phyloP scores from a whole-genome alignment of 371 early-diverging fungal genomes.

The Mortierella sp. region DNA sequence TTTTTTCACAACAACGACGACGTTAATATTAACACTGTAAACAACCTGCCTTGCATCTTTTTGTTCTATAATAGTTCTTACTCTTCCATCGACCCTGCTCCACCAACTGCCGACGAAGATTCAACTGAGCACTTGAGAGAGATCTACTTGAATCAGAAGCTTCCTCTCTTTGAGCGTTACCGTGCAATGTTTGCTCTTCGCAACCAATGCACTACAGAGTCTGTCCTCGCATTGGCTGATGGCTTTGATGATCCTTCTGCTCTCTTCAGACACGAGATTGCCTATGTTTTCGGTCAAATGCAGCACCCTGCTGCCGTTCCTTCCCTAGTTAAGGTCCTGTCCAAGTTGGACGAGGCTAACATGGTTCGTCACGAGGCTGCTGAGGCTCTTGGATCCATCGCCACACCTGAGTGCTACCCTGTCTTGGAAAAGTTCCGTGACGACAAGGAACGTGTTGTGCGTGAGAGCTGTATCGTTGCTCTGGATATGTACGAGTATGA shows the following conservation, averaged over 20 bases:
- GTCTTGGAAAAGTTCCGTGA: constrained; percentile 80
- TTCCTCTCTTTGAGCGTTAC: constrained; percentile 94
- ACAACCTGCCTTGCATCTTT: not conserved
- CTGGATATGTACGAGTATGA: constrained; percentile 98
- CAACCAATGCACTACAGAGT: constrained; percentile 88
- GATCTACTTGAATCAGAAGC: constrained; percentile 77
- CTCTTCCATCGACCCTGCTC: constrained; percentile 94
- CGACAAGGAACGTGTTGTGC: constrained; percentile 91
- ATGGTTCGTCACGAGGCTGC: constrained; percentile 99
- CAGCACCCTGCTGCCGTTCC: constrained; percentile 93
- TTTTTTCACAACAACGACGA: not conserved
- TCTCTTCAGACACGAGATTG: constrained; percentile 98
- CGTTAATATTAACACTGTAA: not conserved
- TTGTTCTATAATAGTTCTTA: constrained; percentile 62
- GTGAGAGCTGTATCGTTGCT: constrained; percentile 97
- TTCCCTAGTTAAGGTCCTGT: constrained; percentile 82
- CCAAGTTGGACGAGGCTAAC: constrained; percentile 82
- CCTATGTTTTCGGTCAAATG: constrained; percentile 99
- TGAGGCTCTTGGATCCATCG: constrained; percentile 99
- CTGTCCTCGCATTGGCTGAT: constrained; percentile 89
- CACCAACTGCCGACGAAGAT: constrained; percentile 74
- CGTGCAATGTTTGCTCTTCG: constrained; percentile 99
- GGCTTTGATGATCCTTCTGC: constrained; percentile 90
- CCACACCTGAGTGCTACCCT: constrained; percentile 88
- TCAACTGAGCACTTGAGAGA: constrained; percentile 74